Base-by-base conservation (phyloP, 2,329 filamentous ascomycete species). In the Didymella segeticola region DNA sequence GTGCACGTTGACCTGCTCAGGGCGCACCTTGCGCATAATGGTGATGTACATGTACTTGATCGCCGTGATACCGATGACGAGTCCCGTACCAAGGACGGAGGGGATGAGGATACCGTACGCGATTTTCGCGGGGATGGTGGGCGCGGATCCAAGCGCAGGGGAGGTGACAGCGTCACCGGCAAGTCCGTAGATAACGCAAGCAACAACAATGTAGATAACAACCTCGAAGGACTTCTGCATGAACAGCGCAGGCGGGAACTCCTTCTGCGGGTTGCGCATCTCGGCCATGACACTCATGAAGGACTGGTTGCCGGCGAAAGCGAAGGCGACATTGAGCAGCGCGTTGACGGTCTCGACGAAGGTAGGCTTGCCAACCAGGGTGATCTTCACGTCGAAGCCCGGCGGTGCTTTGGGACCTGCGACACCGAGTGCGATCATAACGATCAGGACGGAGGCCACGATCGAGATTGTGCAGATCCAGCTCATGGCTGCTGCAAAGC, bases 81-180 rank as follows among this genome's bases (percentile, higher is more conserved):
- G 86, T 43, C 87, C 88, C 0, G 87, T 86, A 42, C 90, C 85
- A 34, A 90, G 78, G 48, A 90, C 89, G 1, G 89, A 89, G 17
- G 87, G 87, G 4, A 87, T 79, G 1, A 88, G 86, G 49, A 89
- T 78, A 17, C 85, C 86, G 73, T 86, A 90, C 11, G 88, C 87
- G 14, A 87, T 77, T 67, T 89, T 89, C 17, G 83, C 79, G 26
- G 89, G 76, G 0, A 81, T 66, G 2, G 66, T 67, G 3, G 82
- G 79, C 5, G 86, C 83, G 0, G 86, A 88, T 3, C 86, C 83
- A 2, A 91, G 79, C 0, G 88, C 88, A 0, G 88, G 88, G 2
- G 84, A 86, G 1, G 80, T 79, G 2, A 90, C 87, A 11, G 78
- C 73, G 2, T 78, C 74, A 1, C 88, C 88, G 8, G 83, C 85